Conservation (phyloP, 108 stramenopile genomes). For the Stephanodiscus triporus region DNA sequence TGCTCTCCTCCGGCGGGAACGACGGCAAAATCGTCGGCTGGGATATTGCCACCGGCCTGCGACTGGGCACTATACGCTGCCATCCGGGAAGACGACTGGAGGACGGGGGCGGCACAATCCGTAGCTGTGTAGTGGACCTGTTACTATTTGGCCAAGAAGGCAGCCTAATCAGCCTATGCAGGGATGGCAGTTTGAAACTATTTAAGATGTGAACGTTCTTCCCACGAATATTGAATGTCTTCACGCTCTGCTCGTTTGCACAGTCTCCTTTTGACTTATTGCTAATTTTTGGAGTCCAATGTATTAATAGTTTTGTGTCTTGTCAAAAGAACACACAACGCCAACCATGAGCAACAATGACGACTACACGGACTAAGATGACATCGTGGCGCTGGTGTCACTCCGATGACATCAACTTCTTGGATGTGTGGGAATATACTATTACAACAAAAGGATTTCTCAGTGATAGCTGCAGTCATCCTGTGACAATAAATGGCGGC, state of each 20-base stretch:
- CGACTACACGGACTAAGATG: no score
- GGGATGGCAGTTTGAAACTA: constrained; percentile 34
- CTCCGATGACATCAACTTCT: no score
- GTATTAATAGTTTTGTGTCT: no score
- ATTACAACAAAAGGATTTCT: constrained; percentile 51
- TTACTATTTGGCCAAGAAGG: constrained; percentile 26
- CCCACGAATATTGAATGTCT: no score
- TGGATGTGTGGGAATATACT: no score
- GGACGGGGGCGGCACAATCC: background rate
- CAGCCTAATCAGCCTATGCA: constrained; percentile 33
- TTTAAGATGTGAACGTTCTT: constrained; percentile 1
- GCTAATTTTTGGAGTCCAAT: no score
- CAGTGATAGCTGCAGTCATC: constrained; percentile 34
- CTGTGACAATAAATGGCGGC: constrained; percentile 42
- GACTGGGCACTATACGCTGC: constrained; percentile 25
- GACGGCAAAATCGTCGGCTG: constrained; percentile 39
- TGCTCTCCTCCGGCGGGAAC: constrained; percentile 46
- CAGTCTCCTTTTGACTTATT: no score
- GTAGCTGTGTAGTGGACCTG: constrained; percentile 43
- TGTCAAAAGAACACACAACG: no score
- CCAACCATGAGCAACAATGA: no score
- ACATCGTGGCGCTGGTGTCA: no score
- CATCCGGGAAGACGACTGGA: constrained; percentile 29
- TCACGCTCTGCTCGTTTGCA: no score
- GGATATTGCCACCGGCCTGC: constrained; percentile 38